Base-by-base conservation (phyloP, 208 protist genomes). In the Trypanosoma rangeli region DNA sequence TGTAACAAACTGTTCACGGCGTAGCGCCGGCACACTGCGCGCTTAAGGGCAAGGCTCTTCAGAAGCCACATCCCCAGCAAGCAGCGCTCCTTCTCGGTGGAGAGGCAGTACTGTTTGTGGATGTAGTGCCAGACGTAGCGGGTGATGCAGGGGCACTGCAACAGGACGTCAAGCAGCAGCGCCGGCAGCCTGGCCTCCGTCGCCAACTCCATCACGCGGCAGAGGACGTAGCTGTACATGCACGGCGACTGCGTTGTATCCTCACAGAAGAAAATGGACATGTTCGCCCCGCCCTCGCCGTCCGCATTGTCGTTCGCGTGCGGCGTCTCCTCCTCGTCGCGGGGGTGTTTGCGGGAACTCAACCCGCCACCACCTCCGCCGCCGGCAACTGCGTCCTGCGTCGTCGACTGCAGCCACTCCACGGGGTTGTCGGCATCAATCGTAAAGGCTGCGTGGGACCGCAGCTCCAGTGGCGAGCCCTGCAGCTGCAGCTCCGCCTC, bases 211-310 rank as follows among this genome's bases (percentile, higher is more conserved):
- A 88, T 55, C 33, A 87, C 53, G 22, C 89, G 85, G 69, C 84
- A 92, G 33, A 94, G 74, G n/a, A 89, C 63, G 58, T 90, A 78
- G 50, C 89, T 94, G 70, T 94, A 94, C n/a, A 74, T 55, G 48
- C 79, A 87, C 50, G 84, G 75, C 5, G 59, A 33, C 5, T 70
- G 49, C 0, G 65, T 69, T 18, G 76, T 86, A 67, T 94, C 88
- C 61, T 94, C 82, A 42, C 74, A 53, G 57, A 90, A 93, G 64
- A 64, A 73, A 70, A n/a, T 74, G 54, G 57, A 75, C 7, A 29
- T 50, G 64, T 65, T 68, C 13, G 28, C 26, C n/a, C 16, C 50
- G n/a, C 8, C 73, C n/a, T 46, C 50, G 39, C 59, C 26, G 8
- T 26, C 31, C 15, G 20, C 52, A 55, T 66, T 44, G 22, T 49